A percentile compares a stretch with the other conserved stretches of the same genome.
Conservation (phyloP, 768 basidiomycete species). For the Tricholoma matsutake region DNA sequence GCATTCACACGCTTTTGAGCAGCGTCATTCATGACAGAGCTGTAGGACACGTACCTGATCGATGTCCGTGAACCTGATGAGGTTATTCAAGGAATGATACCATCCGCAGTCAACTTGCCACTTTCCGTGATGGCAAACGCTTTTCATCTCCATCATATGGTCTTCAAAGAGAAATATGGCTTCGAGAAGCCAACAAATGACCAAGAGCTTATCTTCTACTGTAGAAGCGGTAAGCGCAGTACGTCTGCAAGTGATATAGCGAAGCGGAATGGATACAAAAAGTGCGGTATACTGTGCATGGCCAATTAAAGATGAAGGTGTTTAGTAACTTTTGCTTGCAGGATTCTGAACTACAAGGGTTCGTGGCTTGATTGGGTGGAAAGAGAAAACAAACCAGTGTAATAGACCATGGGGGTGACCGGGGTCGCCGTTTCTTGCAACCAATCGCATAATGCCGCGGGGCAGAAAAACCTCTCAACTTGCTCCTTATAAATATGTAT, state of each 20-base stretch:
- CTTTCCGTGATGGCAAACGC: conserved; percentile 72
- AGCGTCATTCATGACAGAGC: conserved; percentile 9
- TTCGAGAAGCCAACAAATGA: conserved; percentile 68
- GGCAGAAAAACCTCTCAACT: conserved; percentile 46
- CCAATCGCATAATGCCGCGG: conserved; percentile 47
- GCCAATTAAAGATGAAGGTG: background rate
- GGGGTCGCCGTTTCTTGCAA: conserved; percentile 11
- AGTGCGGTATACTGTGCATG: conserved; percentile 45
- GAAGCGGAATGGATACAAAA: conserved; percentile 74
- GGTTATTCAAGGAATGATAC: conserved; percentile 88
- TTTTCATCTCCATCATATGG: conserved; percentile 50
- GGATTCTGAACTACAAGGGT: conserved; percentile 75
- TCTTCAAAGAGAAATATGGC: conserved; percentile 62
- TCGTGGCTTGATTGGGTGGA: conserved; percentile 87
- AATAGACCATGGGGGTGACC: background rate
- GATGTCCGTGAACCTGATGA: conserved; percentile 96
- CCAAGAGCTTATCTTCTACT: conserved; percentile 87
- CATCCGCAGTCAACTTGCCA: conserved; percentile 87
- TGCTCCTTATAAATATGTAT: conserved; percentile 10
- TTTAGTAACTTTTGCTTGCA: conserved; percentile 19
- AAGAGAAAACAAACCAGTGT: conserved; percentile 39
- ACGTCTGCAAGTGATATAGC: conserved; percentile 80
- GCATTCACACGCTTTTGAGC: conserved; percentile 11
- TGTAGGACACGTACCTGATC: conserved; percentile 67
- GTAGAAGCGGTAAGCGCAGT: conserved; percentile 84